Base-by-base conservation (phyloP, 1,139 yeast species). In the Geotrichum siamense region DNA sequence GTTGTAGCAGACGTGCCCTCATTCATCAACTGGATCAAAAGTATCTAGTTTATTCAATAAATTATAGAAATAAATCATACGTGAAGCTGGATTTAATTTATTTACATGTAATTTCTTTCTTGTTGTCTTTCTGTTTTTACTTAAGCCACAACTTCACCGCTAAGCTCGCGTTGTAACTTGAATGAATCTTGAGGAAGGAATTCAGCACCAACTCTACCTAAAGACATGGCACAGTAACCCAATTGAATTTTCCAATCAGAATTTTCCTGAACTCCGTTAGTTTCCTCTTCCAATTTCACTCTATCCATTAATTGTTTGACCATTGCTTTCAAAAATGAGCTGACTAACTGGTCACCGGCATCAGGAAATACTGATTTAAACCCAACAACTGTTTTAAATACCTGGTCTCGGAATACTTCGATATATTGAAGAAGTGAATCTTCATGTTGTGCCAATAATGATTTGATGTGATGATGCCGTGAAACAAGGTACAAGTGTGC, bases 381-480 rank as follows among this genome's bases (percentile, higher is more conserved):
- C 8, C 81, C 76, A 37, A 83, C 75, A 3, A 85, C 69, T 0
- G 93, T 76, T 27, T 79, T 82, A 60, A 80, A 83, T 12, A 84
- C 76, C 54, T 78, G 81, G 59, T 89, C 96, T 58, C 98, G 71
- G 50, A 84, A 78, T 3, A 84, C 76, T 60, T 91, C 97, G 38
- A 87, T 74, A 55, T 75, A 81, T 51, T 94, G 68, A 55, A 87
- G 87, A 46, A 87, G 67, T 57, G 80, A 84, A 49, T 80, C 77
- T 50, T 82, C 80, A 23, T 78, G 71, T 28, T 78, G 73, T 0
- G 73, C 68, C 44, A 84, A 65, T 55, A 86, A 68, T 9, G 52
- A 45, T 3, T 58, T 52, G 8, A 68, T 56, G 45, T 59, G 66
- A 20, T 53, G 52, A 43, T 59, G 56, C 9, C 71, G 57, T 6